phyloP scores from a whole-genome alignment of 2,329 filamentous ascomycete species.

The Elsinoe necatrix region DNA sequence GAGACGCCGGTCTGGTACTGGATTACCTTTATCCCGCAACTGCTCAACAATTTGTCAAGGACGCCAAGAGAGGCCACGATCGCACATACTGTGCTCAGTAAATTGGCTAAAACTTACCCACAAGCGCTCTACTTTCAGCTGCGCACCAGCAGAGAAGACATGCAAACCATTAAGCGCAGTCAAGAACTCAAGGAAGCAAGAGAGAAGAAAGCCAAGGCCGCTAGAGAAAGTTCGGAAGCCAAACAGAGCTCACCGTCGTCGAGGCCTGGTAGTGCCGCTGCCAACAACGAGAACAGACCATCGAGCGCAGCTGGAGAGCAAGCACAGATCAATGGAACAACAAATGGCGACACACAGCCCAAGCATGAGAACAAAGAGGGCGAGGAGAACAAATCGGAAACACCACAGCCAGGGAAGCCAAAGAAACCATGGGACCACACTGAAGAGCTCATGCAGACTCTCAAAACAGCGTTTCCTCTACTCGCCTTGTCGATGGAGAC shows the following conservation, averaged over 20 bases:
- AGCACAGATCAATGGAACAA: conserved; percentile 27
- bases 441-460: conserved; percentile 86
- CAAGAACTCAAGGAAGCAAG: conserved; percentile 55
- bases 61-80: conserved; percentile 69
- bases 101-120: conserved; percentile 91
- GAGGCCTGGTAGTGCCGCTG: conserved; percentile 35
- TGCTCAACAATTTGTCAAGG: conserved; percentile 82
- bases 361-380: conserved; percentile 23
- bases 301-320: conserved; percentile 38
- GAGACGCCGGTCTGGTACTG: conserved; percentile 99
- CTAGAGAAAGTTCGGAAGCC: conserved; percentile 46
- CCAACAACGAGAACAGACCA: conserved; percentile 30
- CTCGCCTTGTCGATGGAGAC: conserved; percentile 97
- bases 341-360: conserved; percentile 31
- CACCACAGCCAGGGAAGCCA: conserved; percentile 37
- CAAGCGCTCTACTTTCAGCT: conserved; percentile 93
- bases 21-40: conserved; percentile 97
- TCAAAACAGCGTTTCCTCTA: conserved; percentile 95
- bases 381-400: conserved; percentile 21
- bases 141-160: conserved; percentile 86
- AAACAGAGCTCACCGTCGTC: conserved; percentile 32
- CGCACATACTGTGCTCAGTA: conserved; percentile 76
- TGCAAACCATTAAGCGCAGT: conserved; percentile 81
- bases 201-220: conserved; percentile 48
- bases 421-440: conserved; percentile 94